Percentiles rank a stretch among this genome's conserved stretches.
phyloP scores from a whole-genome alignment of 2,329 filamentous ascomycete genomes.

The Clarireedia homoeocarpa region DNA sequence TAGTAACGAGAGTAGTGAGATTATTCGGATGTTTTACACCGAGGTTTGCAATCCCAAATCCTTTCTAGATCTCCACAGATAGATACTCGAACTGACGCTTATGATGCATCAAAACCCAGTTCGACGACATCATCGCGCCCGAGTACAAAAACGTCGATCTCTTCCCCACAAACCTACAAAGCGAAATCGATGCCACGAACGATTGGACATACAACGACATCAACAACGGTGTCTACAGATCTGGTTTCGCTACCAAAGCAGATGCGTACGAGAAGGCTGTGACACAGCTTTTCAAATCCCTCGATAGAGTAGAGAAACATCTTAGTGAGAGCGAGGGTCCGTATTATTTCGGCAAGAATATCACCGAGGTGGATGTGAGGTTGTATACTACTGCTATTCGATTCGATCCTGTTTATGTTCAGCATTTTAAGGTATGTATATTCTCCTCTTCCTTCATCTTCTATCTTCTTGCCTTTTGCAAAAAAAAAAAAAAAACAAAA shows the following conservation, averaged over 20 bases:
- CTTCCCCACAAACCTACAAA: slow-evolving; percentile 56
- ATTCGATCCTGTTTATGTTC: slow-evolving; percentile 70
- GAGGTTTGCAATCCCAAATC: slow-evolving; percentile 46
- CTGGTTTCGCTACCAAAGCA: slow-evolving; percentile 79
- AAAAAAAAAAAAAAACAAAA: no score
- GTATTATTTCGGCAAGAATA: slow-evolving; percentile 64
- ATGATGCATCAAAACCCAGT: slow-evolving; percentile 40
- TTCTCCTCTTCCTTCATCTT: slow-evolving; percentile 32
- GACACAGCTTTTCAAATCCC: slow-evolving; percentile 59
- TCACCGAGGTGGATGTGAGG: slow-evolving; percentile 79
- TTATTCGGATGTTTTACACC: slow-evolving; percentile 74
- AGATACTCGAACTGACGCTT: background rate
- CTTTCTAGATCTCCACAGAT: background rate
- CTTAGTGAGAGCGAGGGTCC: slow-evolving; percentile 47
- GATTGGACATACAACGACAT: slow-evolving; percentile 71
- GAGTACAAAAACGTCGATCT: slow-evolving; percentile 55
- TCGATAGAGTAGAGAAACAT: slow-evolving; percentile 70
- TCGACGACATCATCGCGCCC: slow-evolving; percentile 61
- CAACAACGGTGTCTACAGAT: slow-evolving; percentile 67
- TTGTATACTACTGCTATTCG: slow-evolving; percentile 57
- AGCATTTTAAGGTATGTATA: slow-evolving; percentile 72
- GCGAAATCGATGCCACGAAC: slow-evolving; percentile 66
- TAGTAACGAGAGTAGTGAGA: slow-evolving; percentile 77
- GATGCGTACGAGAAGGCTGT: slow-evolving; percentile 76
- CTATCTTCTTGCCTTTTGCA: background rate